phyloP scores from a whole-genome alignment of 352 stramenopile genomes.

The Achlya hypogyna region DNA sequence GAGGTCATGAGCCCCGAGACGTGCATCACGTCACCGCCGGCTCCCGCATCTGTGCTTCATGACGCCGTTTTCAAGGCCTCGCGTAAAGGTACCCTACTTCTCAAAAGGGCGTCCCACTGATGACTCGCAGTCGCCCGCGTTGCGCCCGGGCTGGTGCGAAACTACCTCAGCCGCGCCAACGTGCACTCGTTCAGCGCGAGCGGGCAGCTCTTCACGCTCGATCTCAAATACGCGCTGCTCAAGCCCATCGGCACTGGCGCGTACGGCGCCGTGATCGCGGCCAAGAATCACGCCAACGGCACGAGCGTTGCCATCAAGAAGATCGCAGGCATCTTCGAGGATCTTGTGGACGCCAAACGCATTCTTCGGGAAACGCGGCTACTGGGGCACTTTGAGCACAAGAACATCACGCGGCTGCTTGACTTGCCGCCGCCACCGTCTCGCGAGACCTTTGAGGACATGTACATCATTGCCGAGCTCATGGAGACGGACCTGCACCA shows the following conservation, averaged over 20 bases:
- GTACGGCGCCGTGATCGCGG: constrained; percentile 86
- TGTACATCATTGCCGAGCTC: constrained; percentile 94
- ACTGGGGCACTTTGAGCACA: constrained; percentile 78
- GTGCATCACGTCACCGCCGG: background rate
- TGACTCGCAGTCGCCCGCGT: background rate
- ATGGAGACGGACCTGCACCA: constrained; percentile 96
- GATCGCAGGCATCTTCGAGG: constrained; percentile 89
- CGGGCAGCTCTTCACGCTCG: constrained; percentile 78
- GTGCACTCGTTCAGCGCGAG: constrained; percentile 67
- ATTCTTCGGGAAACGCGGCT: constrained; percentile 93
- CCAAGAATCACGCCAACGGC: constrained; percentile 41
- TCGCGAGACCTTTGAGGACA: constrained; percentile 91
- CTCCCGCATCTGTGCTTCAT: background rate
- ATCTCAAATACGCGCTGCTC: constrained; percentile 80
- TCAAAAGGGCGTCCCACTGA: background rate
- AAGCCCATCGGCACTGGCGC: constrained; percentile 84
- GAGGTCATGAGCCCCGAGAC: background rate
- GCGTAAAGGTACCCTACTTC: constrained; percentile 6
- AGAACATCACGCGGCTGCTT: constrained; percentile 90
- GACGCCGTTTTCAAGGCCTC: constrained; percentile 12
- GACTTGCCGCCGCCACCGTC: constrained; percentile 88
- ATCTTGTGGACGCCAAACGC: constrained; percentile 97
- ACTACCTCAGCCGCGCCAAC: constrained; percentile 17
- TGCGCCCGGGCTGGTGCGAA: background rate
- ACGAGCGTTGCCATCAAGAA: constrained; percentile 91